Evolutionary conservation across 805 yeast genomes (phyloP), one percentile per base, ranked within the genome.

Genomic region (Metschnikowia kofuensis): DNA sequence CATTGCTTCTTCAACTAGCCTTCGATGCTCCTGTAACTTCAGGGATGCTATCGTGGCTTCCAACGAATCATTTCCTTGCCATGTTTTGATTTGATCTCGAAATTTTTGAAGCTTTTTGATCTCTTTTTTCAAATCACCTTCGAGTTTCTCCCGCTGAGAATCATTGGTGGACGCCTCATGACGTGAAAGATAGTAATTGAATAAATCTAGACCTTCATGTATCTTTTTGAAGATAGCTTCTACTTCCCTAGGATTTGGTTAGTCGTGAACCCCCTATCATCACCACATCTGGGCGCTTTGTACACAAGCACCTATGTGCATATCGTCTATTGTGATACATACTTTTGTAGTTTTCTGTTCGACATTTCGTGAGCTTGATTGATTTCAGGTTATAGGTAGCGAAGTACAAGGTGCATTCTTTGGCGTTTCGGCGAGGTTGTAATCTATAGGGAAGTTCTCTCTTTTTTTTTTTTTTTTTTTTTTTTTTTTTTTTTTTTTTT

Each of bases 31-130:
- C 36, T 65, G 69, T 31, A 57, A 51, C 34, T 58, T 52, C 53
- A 40, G 59, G 13, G 61, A 51, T 2, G 61, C 59, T 37, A 57
- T 57, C 32, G 59, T 54, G 15, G 59, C 59, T 40, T 57, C 61
- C 31, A 57, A 54, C 12, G 60, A 45, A 27, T 57, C 61, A 32
- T 59, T 62, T 58, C 67, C 70, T 53, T 72, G 76, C 78, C 78
- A 74, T 38, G 64, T 68, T 48, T 74, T 74, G 54, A 74, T 74
- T 52, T 72, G 73, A 49, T 74, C 78, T 54, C 78, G 67, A 50
- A 69, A 69, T 60, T 72, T 74, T 52, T 74, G 78, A 44, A 74
- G 63, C 51, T 72, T 69, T 52, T 74, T 74, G 55, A 74, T 73
- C 54, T 74, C 78, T 52, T 73, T 71, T 58, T 74, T 74, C 52